Evolutionary conservation across 176 grass and related monocot species (phyloP).

Genomic region (Alopecurus myosuroides): DNA sequence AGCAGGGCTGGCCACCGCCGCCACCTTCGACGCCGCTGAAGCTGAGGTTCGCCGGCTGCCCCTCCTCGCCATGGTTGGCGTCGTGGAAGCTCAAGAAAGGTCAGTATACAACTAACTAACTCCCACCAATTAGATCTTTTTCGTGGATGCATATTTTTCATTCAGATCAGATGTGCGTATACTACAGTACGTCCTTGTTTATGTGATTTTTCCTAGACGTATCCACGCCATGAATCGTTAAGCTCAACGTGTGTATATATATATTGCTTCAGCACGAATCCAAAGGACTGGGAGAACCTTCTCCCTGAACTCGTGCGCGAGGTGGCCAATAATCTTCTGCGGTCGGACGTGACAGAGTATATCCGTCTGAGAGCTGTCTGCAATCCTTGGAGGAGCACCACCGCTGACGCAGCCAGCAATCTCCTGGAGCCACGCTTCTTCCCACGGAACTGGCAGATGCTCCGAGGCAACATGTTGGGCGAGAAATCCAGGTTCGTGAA

Average conservation of each 20-base stretch:
- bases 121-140: too few relatives aligned
- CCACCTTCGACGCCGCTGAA: too few relatives aligned
- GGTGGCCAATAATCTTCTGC: neutral
- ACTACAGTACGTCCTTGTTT: too few relatives aligned
- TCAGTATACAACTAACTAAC: too few relatives aligned
- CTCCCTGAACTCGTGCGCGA: neutral
- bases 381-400: neutral
- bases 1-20: too few relatives aligned
- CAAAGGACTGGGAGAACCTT: neutral
- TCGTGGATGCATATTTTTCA: too few relatives aligned
- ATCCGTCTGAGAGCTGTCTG: neutral
- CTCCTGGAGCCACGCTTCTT: neutral
- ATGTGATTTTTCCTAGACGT: too few relatives aligned
- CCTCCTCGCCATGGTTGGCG: too few relatives aligned
- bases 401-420: neutral
- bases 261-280: neutral
- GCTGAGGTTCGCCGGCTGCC: neutral
- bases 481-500: neutral
- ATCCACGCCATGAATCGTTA: too few relatives aligned
- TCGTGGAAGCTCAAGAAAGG: too few relatives aligned
- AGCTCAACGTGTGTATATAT: too few relatives aligned
- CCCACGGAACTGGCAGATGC: neutral
- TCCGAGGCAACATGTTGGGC: neutral
- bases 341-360: neutral
- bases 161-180: neutral